A percentile compares a stretch with the other conserved stretches of the same genome.
These are phyloP conservation scores for Pseudocercospora musae DNA, from an alignment of 2,329 filamentous ascomycete genomes.

Conservation along the genomic window DNA sequence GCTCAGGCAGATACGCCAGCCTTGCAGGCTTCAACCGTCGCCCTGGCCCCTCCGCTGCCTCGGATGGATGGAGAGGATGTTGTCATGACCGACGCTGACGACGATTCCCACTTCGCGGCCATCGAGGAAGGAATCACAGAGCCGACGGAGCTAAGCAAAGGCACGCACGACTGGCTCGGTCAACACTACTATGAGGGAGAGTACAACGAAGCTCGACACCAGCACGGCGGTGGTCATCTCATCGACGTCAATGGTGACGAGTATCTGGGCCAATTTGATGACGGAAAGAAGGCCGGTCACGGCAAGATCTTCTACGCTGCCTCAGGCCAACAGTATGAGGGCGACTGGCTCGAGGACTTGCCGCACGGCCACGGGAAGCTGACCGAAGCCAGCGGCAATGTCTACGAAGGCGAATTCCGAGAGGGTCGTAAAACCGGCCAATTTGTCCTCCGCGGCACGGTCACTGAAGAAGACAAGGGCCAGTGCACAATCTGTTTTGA, in stretches of 20 bases:
- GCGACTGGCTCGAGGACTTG: slow-evolving; percentile 61
- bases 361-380: slow-evolving; percentile 59
- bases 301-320: slow-evolving; percentile 56
- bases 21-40: slow-evolving; percentile 8
- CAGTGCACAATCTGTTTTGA: slow-evolving; percentile 62
- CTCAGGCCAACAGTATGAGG: slow-evolving; percentile 62
- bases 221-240: slow-evolving; percentile 55
- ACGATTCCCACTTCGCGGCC: slow-evolving; percentile 10
- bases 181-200: slow-evolving; percentile 56
- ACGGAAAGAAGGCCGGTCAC: slow-evolving; percentile 53
- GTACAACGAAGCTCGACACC: slow-evolving; percentile 45
- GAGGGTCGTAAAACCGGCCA: slow-evolving; percentile 59
- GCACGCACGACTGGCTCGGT: slow-evolving; percentile 53
- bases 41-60: slow-evolving; percentile 21
- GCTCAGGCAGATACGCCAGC: background rate
- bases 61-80: slow-evolving; percentile 39
- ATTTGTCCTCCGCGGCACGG: slow-evolving; percentile 61
- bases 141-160: slow-evolving; percentile 9
- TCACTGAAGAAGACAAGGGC: slow-evolving; percentile 59
- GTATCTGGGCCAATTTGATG: slow-evolving; percentile 55
- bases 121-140: slow-evolving; percentile 38
- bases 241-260: slow-evolving; percentile 54
- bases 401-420: slow-evolving; percentile 59
- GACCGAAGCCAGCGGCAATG: slow-evolving; percentile 57
- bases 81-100: slow-evolving; percentile 32